phyloP scores from a whole-genome alignment of 805 yeast species.

The Kuraishia ogatae region DNA sequence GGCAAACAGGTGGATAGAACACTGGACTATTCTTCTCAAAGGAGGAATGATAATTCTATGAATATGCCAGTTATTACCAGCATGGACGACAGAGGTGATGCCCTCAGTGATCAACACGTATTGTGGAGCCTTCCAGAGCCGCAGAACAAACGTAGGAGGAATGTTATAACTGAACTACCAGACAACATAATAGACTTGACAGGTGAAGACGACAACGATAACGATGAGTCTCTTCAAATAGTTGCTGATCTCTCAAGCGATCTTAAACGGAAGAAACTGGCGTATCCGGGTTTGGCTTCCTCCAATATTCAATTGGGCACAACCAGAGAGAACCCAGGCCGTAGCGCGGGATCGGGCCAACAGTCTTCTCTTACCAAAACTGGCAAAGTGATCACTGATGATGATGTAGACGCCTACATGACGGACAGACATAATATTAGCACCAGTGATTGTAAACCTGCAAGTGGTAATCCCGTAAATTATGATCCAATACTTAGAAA shows the following conservation, averaged over 20 bases:
- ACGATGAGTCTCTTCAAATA: background rate
- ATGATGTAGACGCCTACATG: background rate
- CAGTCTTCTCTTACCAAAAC: too few species aligned
- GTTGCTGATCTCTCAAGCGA: background rate
- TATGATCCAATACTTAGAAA: too few species aligned
- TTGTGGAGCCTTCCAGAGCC: too few species aligned
- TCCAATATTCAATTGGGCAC: too few species aligned
- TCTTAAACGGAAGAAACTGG: background rate
- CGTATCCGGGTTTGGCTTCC: background rate
- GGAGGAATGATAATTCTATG: background rate
- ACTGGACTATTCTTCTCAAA: background rate
- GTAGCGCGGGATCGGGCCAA: too few species aligned
- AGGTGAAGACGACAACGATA: background rate
- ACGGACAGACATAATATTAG: background rate
- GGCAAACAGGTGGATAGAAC: background rate
- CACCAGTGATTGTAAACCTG: background rate
- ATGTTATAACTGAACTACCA: background rate
- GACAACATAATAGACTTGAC: background rate
- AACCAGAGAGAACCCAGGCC: too few species aligned
- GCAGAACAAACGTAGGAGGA: background rate
- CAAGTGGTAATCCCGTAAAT: background rate
- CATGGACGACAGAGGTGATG: too few species aligned
- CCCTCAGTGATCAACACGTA: too few species aligned
- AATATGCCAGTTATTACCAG: too few species aligned
- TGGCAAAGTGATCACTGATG: background rate